Evolutionary conservation across 2,329 filamentous ascomycete species (phyloP), one percentile per base, ranked within the genome.

Genomic region (Trichoderma atrobrunneum): DNA sequence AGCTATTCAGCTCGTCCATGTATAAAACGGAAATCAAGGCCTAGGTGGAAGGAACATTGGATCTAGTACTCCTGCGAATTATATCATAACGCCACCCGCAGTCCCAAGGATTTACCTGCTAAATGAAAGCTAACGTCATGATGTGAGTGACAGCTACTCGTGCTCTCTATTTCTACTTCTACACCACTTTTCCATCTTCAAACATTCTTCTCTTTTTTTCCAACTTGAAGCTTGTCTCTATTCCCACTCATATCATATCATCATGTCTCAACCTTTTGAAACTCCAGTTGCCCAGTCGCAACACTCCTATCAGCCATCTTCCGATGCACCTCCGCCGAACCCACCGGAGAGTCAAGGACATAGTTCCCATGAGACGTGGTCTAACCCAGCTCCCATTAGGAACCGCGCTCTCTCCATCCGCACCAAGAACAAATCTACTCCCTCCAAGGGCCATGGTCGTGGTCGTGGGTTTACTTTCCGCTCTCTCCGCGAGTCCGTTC

Each of bases 401-500:
- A 91, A 92, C 78, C 92, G 92, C 78, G 89, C 90, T 73, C 87
- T 93, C 73, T 94, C 92, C 34, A 89, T 93, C 78, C 91, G 92
- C 73, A 88, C 88, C 80, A 89, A 88, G 80, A 79, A 80, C 74
- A 79, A 80, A 76, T 77, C 81, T 32, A 28, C 26, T 2, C n/a
- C 62, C 5, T 5, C 63, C 11, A 65, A 60, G 24, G 39, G 28
- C 7, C 57, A 48, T 14, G 56, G 12, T 12, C 57, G 57, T 14
- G 56, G 12, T 12, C 51, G 54, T 59, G 91, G 90, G 78, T 97
- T 98, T 85, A 92, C 91, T 72, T 92, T 98, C 85, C 90, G 89
- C 75, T 96, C 94, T 24, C 90, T 99, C 70, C 93, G 95, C 66
- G 94, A 94, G 71, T 89, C 91, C 63, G 88, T 92, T 77, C 94